Base-by-base conservation (phyloP, 257 asterid species). In the Salvia hispanica region DNA sequence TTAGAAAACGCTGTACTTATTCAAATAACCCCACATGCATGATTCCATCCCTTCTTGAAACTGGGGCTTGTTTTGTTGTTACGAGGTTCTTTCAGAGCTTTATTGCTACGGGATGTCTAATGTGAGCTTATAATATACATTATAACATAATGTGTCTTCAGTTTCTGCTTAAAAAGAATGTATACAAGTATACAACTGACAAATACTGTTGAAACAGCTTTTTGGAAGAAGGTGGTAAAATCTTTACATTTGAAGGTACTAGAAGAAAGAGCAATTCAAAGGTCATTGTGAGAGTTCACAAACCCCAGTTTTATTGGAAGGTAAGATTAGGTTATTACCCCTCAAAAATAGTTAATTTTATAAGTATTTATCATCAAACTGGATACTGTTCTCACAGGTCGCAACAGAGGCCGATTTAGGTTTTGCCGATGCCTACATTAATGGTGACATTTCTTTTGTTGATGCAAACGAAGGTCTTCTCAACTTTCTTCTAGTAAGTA, bases 251-350 rank as follows among this genome's bases (percentile, higher is more conserved):
- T 51, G 84, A 88, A 83, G 95, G 96, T 57, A 67, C 77, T 1
- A 18, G 21, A 15, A 53, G 15, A 55, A 70, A 66, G 64, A 61
- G 76, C 60, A 33, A 45, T 63, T 82, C 83, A 54, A 88, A 86
- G 78, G 91, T 82, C 42, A 66, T 72, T 31, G 21, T 91, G 18
- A 82, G 84, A 73, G 81, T 91, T 53, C 97, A 91, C 45, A 79
- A 62, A 53, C 95, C 96, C 39, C 84, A 80, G 65, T 88, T 91
- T 60, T 91, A 88, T 73, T 91, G 92, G 96, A 88, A 86, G 97
- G 97, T 84, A 79, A 44, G 14, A 8, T 15, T 18, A 25, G 25
- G 31, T 42, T 44, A 13, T 56, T 28, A 6, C 14, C 11, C n/a
- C 48, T 39, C 1, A 8, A 15, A 15, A 15, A 39, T 14, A 37